These are phyloP conservation scores for Aspergillus sp. DNA, from an alignment of 2,329 filamentous ascomycete genomes.

Conservation along the genomic window DNA sequence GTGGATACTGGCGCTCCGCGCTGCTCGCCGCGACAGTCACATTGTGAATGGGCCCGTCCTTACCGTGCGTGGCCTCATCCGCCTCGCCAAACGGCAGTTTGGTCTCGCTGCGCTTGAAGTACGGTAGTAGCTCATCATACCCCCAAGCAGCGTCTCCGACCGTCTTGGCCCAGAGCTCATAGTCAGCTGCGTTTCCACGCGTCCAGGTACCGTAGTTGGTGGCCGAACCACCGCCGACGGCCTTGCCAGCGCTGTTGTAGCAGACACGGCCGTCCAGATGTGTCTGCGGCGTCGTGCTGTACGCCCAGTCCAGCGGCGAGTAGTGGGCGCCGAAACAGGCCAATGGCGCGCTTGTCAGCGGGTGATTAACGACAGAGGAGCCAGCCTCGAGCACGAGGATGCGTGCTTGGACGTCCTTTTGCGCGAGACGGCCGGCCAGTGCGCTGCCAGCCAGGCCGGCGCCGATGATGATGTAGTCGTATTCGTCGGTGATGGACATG, in stretches of 20 bases:
- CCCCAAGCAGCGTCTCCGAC: slow-evolving; percentile 47
- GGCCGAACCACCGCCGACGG: slow-evolving; percentile 42
- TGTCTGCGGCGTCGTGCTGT: slow-evolving; percentile 28
- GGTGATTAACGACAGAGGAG: background rate
- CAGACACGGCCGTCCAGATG: slow-evolving; percentile 25
- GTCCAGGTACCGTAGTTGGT: slow-evolving; percentile 47
- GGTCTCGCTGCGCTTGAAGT: slow-evolving; percentile 43
- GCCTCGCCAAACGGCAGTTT: slow-evolving; percentile 21
- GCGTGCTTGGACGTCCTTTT: background rate
- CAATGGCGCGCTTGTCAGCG: background rate
- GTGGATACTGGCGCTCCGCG: slow-evolving; percentile 36
- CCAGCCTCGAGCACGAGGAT: background rate
- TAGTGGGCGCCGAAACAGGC: background rate
- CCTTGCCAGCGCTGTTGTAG: slow-evolving; percentile 37
- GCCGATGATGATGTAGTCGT: background rate
- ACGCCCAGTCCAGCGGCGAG: background rate
- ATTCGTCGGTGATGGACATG: background rate
- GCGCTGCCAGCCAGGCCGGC: background rate
- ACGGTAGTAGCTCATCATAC: slow-evolving; percentile 48
- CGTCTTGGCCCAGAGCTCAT: slow-evolving; percentile 47
- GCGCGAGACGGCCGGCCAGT: background rate
- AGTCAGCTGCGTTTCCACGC: slow-evolving; percentile 47
- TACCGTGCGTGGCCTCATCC: slow-evolving; percentile 25
- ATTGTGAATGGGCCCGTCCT: slow-evolving; percentile 27
- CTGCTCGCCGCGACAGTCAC: slow-evolving; percentile 18